Base-by-base conservation (phyloP, 2,329 filamentous ascomycete species). In the Aureobasidium sp. region DNA sequence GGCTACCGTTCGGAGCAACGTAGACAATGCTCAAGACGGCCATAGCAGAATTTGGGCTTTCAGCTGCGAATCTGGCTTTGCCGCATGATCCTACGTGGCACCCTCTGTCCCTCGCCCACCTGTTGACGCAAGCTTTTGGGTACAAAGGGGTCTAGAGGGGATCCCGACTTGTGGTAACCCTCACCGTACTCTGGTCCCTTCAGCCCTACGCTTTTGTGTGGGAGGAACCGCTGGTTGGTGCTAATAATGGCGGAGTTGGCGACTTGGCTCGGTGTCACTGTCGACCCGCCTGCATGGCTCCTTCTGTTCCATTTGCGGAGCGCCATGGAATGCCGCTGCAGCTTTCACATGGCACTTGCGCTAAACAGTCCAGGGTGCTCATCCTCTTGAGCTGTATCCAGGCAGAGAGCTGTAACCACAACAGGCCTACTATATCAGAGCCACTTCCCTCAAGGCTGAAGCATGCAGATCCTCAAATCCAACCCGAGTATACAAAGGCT, bases 231-330 rank as follows among this genome's bases (percentile, higher is more conserved):
- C 37, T 41, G 57, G 57, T 50, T 59, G 59, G 34, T 61, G 59
- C 59, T 61, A 60, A 61, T 61, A 61, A 61, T 61, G 59, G 59
- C 59, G 59, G 59, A 61, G 39, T 50, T 54, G 49, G 59, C 59
- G 49, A 53, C 41, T 54, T 48, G 59, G 49, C 25, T 47, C 59
- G 49, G 59, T 61, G 48, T 61, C 58, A 61, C 58, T 53, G 44
- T 61, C 30, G 30, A 52, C 48, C 59, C 59, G 32, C 41, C 32
- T 55, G 48, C 41, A 53, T 61, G 59, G 59, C 49, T 61, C 48
- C 42, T 45, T 47, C 29, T 36, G 30, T 54, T 39, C 59, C 59
- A 61, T 49, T 61, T 50, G 59, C 50, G 48, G 49, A 61, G 42
- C 42, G 50, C 59, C 41, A 37, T 47, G 49, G 50, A 54, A 61